Conservation (phyloP, 768 basidiomycete genomes). For the Naganishia randhawae region DNA sequence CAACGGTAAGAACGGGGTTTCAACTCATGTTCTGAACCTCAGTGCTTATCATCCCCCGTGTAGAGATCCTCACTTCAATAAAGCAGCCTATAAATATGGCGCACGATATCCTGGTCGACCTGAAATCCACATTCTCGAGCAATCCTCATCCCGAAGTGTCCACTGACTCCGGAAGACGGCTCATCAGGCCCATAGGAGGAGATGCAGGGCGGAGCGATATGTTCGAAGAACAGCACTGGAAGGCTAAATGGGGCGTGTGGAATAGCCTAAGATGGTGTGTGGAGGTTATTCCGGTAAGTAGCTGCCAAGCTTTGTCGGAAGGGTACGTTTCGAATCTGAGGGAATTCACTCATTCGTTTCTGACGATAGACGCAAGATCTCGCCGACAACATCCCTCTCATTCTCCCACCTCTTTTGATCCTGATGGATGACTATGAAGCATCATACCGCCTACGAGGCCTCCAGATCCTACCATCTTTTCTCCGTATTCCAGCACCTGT, state of each 20-base stretch:
- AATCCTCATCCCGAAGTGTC: conserved; percentile 28
- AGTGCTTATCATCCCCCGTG: neutral
- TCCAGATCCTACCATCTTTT: conserved; percentile 36
- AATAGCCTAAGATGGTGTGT: conserved; percentile 24
- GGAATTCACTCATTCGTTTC: neutral
- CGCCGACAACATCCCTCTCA: conserved; percentile 36
- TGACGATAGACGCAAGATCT: conserved; percentile 5
- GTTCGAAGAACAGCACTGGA: conserved; percentile 28
- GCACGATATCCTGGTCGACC: neutral
- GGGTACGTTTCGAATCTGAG: neutral
- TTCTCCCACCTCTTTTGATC: conserved; percentile 47
- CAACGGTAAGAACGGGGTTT: conserved; percentile 19
- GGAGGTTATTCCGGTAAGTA: conserved; percentile 21
- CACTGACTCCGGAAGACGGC: conserved; percentile 20
- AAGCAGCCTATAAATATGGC: conserved; percentile 8
- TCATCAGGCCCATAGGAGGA: conserved; percentile 21
- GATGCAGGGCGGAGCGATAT: conserved; percentile 24
- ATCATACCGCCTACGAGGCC: conserved; percentile 38
- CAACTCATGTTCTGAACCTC: neutral
- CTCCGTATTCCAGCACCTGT: conserved; percentile 33
- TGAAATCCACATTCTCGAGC: conserved; percentile 11
- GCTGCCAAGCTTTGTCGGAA: neutral
- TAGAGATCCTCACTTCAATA: neutral
- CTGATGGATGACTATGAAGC: conserved; percentile 50
- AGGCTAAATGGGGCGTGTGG: conserved; percentile 15